Base-by-base conservation (phyloP, 805 yeast genomes). In the Starmerella apicola region DNA sequence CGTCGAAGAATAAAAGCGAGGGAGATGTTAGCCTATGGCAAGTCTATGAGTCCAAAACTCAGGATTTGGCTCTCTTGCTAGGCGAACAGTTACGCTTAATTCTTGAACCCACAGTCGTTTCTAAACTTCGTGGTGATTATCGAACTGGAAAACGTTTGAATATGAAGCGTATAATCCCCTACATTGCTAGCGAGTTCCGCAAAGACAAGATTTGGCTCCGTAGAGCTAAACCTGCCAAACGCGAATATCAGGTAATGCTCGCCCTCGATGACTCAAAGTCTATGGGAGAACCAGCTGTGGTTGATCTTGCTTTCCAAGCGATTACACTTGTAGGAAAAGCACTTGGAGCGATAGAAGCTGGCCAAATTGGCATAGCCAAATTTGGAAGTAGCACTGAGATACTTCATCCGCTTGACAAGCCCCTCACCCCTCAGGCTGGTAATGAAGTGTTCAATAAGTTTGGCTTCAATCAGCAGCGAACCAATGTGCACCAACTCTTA, bases 201-300 rank as follows among this genome's bases (percentile, higher is more conserved):
- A 91, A 91, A 59, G 99, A 91, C 60, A 91, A 91, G 67, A 91
- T 91, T 43, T 91, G 99, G 99, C 71, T 91, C 63, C 75, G 95
- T 58, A 75, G 99, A 61, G 85, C 96, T 5, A 88, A 91, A 57
- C 99, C 99, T 41, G 81, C 94, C 50, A 91, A 91, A 66, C 77
- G 99, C 54, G 91, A 86, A 58, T 91, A 91, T 60, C 98, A 91
- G 65, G 82, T 91, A 46, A 82, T 93, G 95, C 81, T 91, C 49
- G 86, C 98, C 1, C 81, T 91, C 35, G 99, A 91, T 64, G 95
- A 91, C 58, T 91, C 98, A 23, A 85, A 83, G 59, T 88, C 97
- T 1, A 91, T 91, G 99, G 76, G 86, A 42, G 97, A 88, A 59
- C 80, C 95, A 19, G 76, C 79, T 49, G 78, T 93, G 27, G 88